These are phyloP conservation scores for Boletus reticuloceps DNA, from an alignment of 768 basidiomycete genomes.

Conservation along the genomic window DNA sequence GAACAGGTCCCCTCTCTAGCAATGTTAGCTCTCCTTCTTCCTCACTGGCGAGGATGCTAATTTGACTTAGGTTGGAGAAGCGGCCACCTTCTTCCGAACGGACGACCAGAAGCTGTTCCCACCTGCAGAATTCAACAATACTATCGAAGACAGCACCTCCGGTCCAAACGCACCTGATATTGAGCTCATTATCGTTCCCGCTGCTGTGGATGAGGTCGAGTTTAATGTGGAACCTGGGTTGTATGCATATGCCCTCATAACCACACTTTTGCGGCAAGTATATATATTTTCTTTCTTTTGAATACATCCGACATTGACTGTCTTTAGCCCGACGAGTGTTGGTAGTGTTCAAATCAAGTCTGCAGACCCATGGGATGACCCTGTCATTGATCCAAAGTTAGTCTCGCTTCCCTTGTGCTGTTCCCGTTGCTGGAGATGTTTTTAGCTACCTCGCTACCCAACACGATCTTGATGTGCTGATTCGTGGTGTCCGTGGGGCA, in stretches of 20 bases:
- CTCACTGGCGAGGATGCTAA: neutral
- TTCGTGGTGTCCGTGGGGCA: conserved; percentile 41
- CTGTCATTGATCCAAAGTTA: conserved; percentile 45
- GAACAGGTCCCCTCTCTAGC: conserved; percentile 48
- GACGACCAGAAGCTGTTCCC: conserved; percentile 33
- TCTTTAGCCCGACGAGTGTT: conserved; percentile 41
- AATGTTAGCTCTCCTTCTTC: conserved; percentile 41
- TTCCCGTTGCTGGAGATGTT: neutral
- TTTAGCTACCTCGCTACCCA: conserved; percentile 41
- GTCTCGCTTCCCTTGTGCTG: conserved; percentile 3
- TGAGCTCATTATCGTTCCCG: conserved; percentile 23
- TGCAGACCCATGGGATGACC: conserved; percentile 38
- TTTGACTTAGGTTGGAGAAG: conserved; percentile 24
- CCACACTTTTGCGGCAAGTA: conserved; percentile 26
- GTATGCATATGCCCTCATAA: conserved; percentile 18
- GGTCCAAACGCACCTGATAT: conserved; percentile 30
- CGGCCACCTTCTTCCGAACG: conserved; percentile 31
- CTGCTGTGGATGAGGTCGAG: neutral
- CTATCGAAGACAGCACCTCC: conserved; percentile 30
- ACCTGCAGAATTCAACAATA: conserved; percentile 24
- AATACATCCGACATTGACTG: neutral
- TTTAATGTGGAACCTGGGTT: neutral
- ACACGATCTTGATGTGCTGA: conserved; percentile 39
- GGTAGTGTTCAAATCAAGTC: conserved; percentile 43
- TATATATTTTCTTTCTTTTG: neutral